Evolutionary conservation across 345 rosid genomes (phyloP).

Genomic region (Kernera saxatilis): DNA sequence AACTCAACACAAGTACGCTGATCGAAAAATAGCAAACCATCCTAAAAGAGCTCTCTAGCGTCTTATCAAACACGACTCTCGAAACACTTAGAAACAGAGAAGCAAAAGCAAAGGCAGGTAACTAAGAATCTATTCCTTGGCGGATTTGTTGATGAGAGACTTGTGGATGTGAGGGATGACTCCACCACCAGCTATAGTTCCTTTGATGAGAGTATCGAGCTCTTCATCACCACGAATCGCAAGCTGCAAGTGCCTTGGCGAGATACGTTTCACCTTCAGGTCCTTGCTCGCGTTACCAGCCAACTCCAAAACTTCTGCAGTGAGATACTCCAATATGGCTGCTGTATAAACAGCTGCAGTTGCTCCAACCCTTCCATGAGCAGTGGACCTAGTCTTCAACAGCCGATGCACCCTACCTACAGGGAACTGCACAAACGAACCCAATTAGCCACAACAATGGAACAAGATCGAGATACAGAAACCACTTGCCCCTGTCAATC

Average conservation of each 20-base stretch:
- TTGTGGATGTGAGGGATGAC: conserved; percentile 78
- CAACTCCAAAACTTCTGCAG: conserved; percentile 64
- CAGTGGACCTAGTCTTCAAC: conserved; percentile 52
- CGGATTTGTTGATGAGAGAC: conserved; percentile 66
- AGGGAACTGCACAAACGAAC: conserved; percentile 39
- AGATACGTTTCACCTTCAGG: conserved; percentile 65
- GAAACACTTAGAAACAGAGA: conserved; percentile 10
- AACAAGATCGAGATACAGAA: background rate
- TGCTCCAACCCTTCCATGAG: conserved; percentile 72
- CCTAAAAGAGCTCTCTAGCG: conserved; percentile 30
- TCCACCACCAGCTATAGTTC: conserved; percentile 71
- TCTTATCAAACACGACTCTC: conserved; percentile 22
- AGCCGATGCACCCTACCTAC: conserved; percentile 66
- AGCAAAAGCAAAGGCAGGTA: background rate
- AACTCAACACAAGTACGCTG: conserved; percentile 17
- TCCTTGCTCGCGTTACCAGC: conserved; percentile 76
- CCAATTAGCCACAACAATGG: background rate
- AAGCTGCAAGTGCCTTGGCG: conserved; percentile 69
- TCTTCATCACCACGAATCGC: conserved; percentile 71
- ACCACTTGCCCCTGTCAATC: no score
- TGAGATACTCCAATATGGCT: conserved; percentile 59
- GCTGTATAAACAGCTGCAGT: conserved; percentile 76
- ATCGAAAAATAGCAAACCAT: conserved; percentile 1
- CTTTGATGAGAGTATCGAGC: conserved; percentile 66
- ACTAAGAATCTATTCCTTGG: conserved; percentile 43